Percentiles rank a stretch among this genome's conserved stretches.
Conservation (phyloP, 2,329 filamentous ascomycete species). For the Claviceps purpurea region DNA sequence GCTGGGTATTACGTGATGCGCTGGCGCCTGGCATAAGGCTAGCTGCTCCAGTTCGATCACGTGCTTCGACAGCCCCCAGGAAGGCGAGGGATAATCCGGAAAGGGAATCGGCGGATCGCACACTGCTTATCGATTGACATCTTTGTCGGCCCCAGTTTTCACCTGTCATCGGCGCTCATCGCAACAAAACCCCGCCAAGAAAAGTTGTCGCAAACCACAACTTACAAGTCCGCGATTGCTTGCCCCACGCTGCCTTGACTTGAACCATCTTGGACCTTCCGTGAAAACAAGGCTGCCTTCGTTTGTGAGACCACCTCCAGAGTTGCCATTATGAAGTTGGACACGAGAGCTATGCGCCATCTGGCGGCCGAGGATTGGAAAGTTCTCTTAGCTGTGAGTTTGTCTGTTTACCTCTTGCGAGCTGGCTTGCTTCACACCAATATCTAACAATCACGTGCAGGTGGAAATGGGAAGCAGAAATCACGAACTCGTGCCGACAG, state of each 20-base stretch:
- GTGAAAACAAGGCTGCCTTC: background rate
- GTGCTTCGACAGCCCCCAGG: constrained; percentile 9
- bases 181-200: constrained; percentile 11
- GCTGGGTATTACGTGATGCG: constrained; percentile 34
- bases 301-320: background rate
- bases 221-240: too few relatives aligned
- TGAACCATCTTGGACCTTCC: background rate
- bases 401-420: constrained; percentile 4
- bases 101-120: background rate
- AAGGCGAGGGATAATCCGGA: background rate
- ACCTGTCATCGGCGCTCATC: constrained; percentile 6
- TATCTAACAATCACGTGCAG: constrained; percentile 30
- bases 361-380: constrained; percentile 88
- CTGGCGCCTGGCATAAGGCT: constrained; percentile 24
- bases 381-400: constrained; percentile 74
- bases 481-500: constrained; percentile 89
- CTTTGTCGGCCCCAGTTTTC: constrained; percentile 15
- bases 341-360: constrained; percentile 87
- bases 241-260: background rate
- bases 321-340: constrained; percentile 64
- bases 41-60: constrained; percentile 18
- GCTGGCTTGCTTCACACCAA: background rate
- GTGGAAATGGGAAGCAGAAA: constrained; percentile 91
- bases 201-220: background rate
- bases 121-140: constrained; percentile 18